A percentile compares a stretch with the other conserved stretches of the same genome.
Evolutionary conservation across 2,329 filamentous ascomycete species (phyloP).

Genomic region (Fusarium sp.): DNA sequence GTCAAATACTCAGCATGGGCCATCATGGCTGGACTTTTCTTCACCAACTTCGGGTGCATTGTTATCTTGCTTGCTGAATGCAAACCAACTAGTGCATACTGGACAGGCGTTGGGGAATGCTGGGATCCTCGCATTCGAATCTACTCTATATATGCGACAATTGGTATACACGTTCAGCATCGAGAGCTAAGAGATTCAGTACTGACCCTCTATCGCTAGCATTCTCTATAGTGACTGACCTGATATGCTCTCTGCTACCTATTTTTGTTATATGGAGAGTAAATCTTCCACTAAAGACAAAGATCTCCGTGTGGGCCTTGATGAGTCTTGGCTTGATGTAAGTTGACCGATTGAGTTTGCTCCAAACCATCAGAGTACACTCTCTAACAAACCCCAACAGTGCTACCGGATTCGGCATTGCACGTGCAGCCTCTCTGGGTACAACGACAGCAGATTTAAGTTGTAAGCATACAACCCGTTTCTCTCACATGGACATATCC

Average conservation of each 20-base stretch:
- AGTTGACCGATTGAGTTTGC: background rate
- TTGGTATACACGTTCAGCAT: constrained; percentile 34
- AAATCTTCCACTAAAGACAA: constrained; percentile 49
- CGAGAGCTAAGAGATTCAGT: background rate
- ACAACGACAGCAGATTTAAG: constrained; percentile 41
- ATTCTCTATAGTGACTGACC: constrained; percentile 39
- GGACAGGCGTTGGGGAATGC: constrained; percentile 50
- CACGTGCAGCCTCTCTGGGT: constrained; percentile 40
- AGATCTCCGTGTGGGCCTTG: constrained; percentile 51
- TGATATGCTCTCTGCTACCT: constrained; percentile 47
- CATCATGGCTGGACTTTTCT: constrained; percentile 51
- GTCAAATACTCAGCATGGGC: constrained; percentile 51
- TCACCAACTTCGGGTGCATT: constrained; percentile 52
- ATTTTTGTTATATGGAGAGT: constrained; percentile 54
- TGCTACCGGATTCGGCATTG: constrained; percentile 42
- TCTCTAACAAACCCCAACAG: constrained; percentile 15
- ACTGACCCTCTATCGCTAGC: constrained; percentile 8
- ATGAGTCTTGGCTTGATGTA: constrained; percentile 52
- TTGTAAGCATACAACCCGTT: constrained; percentile 20
- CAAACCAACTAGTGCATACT: constrained; percentile 50
- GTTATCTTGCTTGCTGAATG: constrained; percentile 54
- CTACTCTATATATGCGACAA: constrained; percentile 53
- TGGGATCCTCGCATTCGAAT: constrained; percentile 53
- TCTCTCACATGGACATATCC: accelerated
- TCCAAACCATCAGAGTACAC: too few species aligned